A percentile compares a stretch with the other conserved stretches of the same genome.
phyloP scores from a whole-genome alignment of 345 rosid species.

The Pugionium dolabratum region DNA sequence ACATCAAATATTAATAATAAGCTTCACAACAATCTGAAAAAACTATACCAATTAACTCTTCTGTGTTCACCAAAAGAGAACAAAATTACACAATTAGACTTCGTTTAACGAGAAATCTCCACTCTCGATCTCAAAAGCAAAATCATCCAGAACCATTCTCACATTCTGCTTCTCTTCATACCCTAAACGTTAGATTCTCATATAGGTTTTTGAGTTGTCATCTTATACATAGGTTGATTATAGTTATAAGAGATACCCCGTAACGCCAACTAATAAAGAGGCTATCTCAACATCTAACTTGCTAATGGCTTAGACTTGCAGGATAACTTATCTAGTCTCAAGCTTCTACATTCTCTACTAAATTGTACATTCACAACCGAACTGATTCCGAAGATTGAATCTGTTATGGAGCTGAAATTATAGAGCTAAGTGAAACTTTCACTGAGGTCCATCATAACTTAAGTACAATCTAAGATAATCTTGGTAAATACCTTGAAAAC shows the following conservation, averaged over 20 bases:
- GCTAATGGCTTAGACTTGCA: constrained; percentile 20
- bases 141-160: constrained; percentile 14
- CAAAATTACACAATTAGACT: background rate
- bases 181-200: background rate
- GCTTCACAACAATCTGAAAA: constrained; percentile 12
- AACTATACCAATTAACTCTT: constrained; percentile 2
- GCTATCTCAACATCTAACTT: background rate
- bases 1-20: constrained; percentile 1
- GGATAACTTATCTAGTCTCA: constrained; percentile 12
- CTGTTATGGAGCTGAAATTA: constrained; percentile 5
- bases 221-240: background rate
- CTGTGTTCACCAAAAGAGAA: constrained; percentile 18
- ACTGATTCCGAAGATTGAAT: constrained; percentile 8
- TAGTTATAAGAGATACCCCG: background rate
- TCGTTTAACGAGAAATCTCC: constrained; percentile 3
- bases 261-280: constrained; percentile 1
- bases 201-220: background rate
- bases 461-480: background rate
- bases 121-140: constrained; percentile 11
- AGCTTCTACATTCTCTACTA: constrained; percentile 9
- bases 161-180: constrained; percentile 7
- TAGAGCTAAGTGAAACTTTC: constrained; percentile 1
- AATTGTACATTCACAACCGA: too few species aligned
- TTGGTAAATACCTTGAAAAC: constrained; percentile 73
- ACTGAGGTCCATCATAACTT: background rate